Base-by-base conservation (phyloP, 1,139 yeast genomes). In the Debaryomyces sp. region DNA sequence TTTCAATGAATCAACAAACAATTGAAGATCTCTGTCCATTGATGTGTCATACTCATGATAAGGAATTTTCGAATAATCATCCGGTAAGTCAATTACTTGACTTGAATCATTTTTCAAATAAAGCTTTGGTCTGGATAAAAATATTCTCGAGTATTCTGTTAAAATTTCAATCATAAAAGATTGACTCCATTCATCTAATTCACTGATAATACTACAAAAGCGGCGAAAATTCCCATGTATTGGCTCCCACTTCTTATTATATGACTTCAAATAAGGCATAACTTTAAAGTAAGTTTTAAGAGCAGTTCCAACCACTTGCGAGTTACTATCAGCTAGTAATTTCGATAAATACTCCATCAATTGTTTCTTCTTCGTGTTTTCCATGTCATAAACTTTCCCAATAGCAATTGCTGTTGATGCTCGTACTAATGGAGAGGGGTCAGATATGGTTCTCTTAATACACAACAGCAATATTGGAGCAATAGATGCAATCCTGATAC, bases 121-220 rank as follows among this genome's bases (percentile, higher is more conserved):
- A 32, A 67, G 53, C 42, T 58, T 61, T 8, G 95, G 88, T 48
- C 74, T 70, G 3, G 84, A 78, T 35, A 89, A 61, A 61, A 78
- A 91, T 18, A 68, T 58, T 47, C 94, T 75, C 21, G 83, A 73
- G 62, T 95, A 95, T 46, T 82, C 81, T 0, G 85, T 79, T 46
- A 92, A 70, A 8, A 88, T 59, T 44, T 87, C 90, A 23, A 91
- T 71, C 9, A 83, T 65, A 18, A 73, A 64, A 0, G 78, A 67
- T 60, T 88, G 94, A n/a, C 90, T 73, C 88, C 94, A 89, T 51
- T 87, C 87, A 53, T 90, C 96, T 49, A 92, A 71, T 1, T 80
- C 75, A 0, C 63, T 54, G 12, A 92, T 54, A 13, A 80, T 66
- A 1, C 76, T 61, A 55, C 96, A 84, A 36, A 82, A 76, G 43